Base-by-base conservation (phyloP, 2,329 filamentous ascomycete genomes). In the Hypoxylon sp. region DNA sequence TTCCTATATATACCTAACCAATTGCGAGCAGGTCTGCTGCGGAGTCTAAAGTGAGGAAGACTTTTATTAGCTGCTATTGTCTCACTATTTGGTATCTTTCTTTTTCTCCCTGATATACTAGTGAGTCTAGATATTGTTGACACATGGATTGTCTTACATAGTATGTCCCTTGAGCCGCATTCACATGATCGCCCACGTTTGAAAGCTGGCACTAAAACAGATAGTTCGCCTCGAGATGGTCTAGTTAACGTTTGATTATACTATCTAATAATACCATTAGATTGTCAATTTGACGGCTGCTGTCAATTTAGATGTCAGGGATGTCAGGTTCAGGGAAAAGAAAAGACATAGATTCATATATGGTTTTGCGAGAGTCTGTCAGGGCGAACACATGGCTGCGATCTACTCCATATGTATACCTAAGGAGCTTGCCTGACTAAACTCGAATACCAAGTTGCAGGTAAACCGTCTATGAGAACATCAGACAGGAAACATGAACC, bases 111-210 rank as follows among this genome's bases (percentile, higher is more conserved):
- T 49, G 11, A 40, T 3, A 12, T 33, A 33, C 30, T 12, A 33
- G 14, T 11, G 30, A 33, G 9, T 33, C 11, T 40, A 40, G 8
- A 4, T 40, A 11, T 18, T 51, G 44, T 26, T 60, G 40, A 60
- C 40, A 60, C 40, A 53, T n/a, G 14, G 49, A 38, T 55, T 55
- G 58, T 55, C 58, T 48, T 60, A 59, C 18, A 33, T 14, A 30
- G 26, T 12, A 40, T 40, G 36, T 42, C 32, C 52, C 28, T 45
- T 38, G 30, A 46, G n/a, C 42, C 40, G 28, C 40, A 53, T 48
- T 49, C 50, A 55, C 51, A 51, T 28, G 36, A 49, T 40, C 45
- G 22, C 38, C 33, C 38, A 45, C 52, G 6, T 46, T 30, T 56
- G 3, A 49, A 36, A 50, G 18, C 26, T 36, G 36, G 32, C 55